Percentiles rank a stretch among this genome's conserved stretches.
These are phyloP conservation scores for Backusella circina DNA, from an alignment of 192 early-diverging fungal genomes.

Conservation along the genomic window DNA sequence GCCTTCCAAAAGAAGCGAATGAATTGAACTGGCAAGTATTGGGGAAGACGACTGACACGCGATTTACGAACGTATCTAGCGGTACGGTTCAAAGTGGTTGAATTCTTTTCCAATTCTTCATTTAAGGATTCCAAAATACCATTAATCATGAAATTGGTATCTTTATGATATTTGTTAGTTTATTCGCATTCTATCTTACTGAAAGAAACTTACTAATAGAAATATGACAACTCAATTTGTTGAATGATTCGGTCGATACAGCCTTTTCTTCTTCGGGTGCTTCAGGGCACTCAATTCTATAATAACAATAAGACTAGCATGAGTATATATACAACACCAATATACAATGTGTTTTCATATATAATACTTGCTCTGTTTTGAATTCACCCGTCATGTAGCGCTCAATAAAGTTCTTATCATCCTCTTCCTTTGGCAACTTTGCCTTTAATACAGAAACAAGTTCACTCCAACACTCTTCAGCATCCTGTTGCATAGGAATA, in stretches of 20 bases:
- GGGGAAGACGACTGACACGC: constrained; percentile 79
- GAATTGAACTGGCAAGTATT: constrained; percentile 88
- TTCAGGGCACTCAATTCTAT: constrained; percentile 73
- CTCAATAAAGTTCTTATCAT: constrained; percentile 60
- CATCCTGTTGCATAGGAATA: constrained; percentile 91
- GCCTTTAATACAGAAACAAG: constrained; percentile 68
- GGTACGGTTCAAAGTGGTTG: constrained; percentile 70
- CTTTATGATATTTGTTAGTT: constrained; percentile 21
- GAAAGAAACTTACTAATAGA: constrained; percentile 35
- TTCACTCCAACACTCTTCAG: constrained; percentile 96
- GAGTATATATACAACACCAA: background rate
- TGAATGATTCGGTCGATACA: constrained; percentile 62
- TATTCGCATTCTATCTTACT: background rate
- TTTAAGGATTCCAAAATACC: constrained; percentile 67
- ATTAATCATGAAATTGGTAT: constrained; percentile 73
- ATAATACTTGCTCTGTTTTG: constrained; percentile 20
- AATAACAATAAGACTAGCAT: background rate
- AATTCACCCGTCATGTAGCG: constrained; percentile 79
- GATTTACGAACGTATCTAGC: constrained; percentile 77
- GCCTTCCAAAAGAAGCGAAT: constrained; percentile 96
- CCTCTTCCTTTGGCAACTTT: constrained; percentile 41
- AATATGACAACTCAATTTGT: constrained; percentile 76
- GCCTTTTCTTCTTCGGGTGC: constrained; percentile 68
- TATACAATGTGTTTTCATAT: too few species aligned
- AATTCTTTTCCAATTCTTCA: constrained; percentile 88